A percentile compares a stretch with the other conserved stretches of the same genome.
These are phyloP conservation scores for Capniomyces stellatus DNA, from an alignment of 371 early-diverging fungal species.

Conservation along the genomic window DNA sequence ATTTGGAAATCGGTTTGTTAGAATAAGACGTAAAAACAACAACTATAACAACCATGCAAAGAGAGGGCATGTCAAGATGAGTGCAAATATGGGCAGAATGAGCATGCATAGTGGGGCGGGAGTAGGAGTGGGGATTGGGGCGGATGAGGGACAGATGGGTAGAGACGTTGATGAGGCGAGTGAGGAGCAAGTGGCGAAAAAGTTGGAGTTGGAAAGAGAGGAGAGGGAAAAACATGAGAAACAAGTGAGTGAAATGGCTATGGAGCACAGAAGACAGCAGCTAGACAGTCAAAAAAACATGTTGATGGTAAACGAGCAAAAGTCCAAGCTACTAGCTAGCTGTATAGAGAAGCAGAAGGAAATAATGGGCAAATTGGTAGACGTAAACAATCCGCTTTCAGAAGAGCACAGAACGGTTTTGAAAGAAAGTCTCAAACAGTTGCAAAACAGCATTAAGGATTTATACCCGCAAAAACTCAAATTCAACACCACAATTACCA, in stretches of 20 bases:
- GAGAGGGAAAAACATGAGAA: neutral
- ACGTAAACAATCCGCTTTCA: too few species aligned
- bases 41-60: too few species aligned
- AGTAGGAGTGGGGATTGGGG: too few species aligned
- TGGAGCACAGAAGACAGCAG: neutral
- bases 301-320: neutral
- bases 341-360: neutral
- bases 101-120: too few species aligned
- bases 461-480: too few species aligned
- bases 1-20: neutral
- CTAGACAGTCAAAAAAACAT: neutral
- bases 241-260: neutral
- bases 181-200: neutral
- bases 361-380: neutral
- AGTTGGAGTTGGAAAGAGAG: neutral
- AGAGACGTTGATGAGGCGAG: neutral
- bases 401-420: neutral
- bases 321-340: neutral
- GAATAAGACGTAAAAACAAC: neutral
- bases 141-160: neutral
- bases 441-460: too few species aligned
- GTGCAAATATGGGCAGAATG: too few species aligned
- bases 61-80: neutral
- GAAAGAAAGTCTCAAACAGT: neutral
- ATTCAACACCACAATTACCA: too few species aligned